Base-by-base conservation (phyloP, 805 yeast species). In the Huiozyma sinensis region DNA sequence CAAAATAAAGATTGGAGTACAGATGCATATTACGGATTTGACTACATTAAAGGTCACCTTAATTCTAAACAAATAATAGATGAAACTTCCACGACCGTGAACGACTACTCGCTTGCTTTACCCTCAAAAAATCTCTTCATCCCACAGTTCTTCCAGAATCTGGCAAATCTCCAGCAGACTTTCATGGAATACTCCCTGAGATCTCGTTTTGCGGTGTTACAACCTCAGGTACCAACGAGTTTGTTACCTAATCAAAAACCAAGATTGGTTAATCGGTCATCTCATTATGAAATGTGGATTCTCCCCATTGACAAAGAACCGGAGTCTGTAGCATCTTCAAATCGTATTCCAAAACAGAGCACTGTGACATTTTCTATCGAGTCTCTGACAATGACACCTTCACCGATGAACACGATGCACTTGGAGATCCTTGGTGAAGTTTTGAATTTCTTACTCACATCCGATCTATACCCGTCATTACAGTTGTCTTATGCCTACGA, bases 401-500 rank as follows among this genome's bases (percentile, higher is more conserved):
- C 63, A 17, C 70, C 76, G 0, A 39, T 44, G 7, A 63, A 62
- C 40, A 66, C 75, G 2, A 70, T 77, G 48, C 63, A 67, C n/a
- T 50, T 75, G 9, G 88, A 83, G 49, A 55, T 82, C 5, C 46
- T 81, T 2, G 66, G 71, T 7, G 77, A 75, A 40, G 42, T 77
- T 3, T 49, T 79, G 4, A 75, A 70, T 27, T 52, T 57, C 1
- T 55, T 58, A 10, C 52, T 81, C 0, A 58, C 69, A 27, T 56
- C 63, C 5, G 47, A 49, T 5, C 51, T 83, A 1, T 83, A 81
- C 53, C 72, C 75, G 1, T 69, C 79, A 1, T 75, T 78, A 44
- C 55, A 68, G n/a, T 46, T 79, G 7, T 77, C 79, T 1, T 79
- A 70, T 52, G 56, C 72, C 0, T 82, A 82, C 75, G 78, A 75